Conservation (phyloP, 805 yeast genomes). For the Candida vaughaniae region DNA sequence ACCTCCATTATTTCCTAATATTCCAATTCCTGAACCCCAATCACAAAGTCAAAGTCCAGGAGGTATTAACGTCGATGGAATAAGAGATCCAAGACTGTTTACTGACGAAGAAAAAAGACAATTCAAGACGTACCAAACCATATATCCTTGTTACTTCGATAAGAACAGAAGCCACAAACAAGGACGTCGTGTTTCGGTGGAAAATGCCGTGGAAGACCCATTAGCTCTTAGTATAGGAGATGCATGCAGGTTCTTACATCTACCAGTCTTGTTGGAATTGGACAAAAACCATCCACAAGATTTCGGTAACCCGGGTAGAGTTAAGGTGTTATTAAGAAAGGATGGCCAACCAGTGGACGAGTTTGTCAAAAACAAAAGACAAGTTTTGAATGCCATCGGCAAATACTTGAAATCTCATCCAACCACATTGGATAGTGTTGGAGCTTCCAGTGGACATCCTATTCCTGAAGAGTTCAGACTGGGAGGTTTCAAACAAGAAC, state of each 20-base stretch:
- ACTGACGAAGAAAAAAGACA: constrained; percentile 60
- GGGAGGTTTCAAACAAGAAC: constrained; percentile 51
- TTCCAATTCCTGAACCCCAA: constrained; percentile 14
- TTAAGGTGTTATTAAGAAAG: constrained; percentile 67
- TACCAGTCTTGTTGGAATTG: constrained; percentile 61
- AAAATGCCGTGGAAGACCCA: constrained; percentile 81
- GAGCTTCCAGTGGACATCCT: constrained; percentile 50
- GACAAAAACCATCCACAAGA: constrained; percentile 94
- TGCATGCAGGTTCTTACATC: constrained; percentile 51
- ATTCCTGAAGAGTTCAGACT: constrained; percentile 59
- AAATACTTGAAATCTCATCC: constrained; percentile 64
- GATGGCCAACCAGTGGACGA: constrained; percentile 39
- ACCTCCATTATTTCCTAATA: constrained; percentile 21
- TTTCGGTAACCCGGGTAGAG: constrained; percentile 97
- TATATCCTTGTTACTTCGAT: constrained; percentile 95
- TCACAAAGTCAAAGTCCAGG: constrained; percentile 16
- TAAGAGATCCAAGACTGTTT: constrained; percentile 35
- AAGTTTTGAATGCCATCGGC: constrained; percentile 58
- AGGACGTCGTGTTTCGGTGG: constrained; percentile 76
- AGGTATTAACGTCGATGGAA: constrained; percentile 16
- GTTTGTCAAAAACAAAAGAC: constrained; percentile 53
- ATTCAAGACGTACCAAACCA: constrained; percentile 64
- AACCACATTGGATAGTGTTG: constrained; percentile 61
- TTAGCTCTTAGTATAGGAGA: constrained; percentile 79
- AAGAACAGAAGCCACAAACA: constrained; percentile 66